phyloP scores from a whole-genome alignment of 31 red algal species.

The Odonthalia washingtoniensis region DNA sequence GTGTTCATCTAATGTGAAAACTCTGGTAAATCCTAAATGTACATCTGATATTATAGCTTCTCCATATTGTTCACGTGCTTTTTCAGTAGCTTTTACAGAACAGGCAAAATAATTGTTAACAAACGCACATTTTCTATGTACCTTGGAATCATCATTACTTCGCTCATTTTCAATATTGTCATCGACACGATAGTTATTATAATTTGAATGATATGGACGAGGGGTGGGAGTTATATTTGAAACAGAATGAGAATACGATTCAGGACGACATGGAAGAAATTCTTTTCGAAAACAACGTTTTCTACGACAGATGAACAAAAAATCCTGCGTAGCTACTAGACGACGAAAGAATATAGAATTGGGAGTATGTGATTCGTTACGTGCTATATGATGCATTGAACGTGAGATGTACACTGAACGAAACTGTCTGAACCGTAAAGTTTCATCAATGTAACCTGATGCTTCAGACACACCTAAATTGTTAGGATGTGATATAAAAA shows the following conservation, averaged over 20 bases:
- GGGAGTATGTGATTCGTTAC: not conserved
- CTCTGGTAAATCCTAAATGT: conserved; percentile 26
- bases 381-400: conserved; percentile 2
- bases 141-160: too few relatives aligned
- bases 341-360: conserved; percentile 7
- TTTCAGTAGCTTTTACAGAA: not conserved
- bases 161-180: too few relatives aligned
- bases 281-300: conserved; percentile 19
- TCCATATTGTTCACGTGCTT: not conserved
- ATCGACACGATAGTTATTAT: too few relatives aligned
- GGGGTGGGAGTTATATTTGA: not conserved
- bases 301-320: conserved; percentile 7
- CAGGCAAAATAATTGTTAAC: too few relatives aligned
- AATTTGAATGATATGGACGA: too few relatives aligned
- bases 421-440: not conserved
- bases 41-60: conserved; percentile 27
- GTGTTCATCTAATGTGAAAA: not conserved
- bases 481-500: conserved; percentile 24
- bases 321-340: not conserved
- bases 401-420: not conserved
- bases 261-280: not conserved
- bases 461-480: not conserved
- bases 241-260: not conserved
- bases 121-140: too few relatives aligned
- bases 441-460: not conserved